These are phyloP conservation scores for Coemansia sp. DNA, from an alignment of 192 early-diverging fungal species.

Conservation along the genomic window DNA sequence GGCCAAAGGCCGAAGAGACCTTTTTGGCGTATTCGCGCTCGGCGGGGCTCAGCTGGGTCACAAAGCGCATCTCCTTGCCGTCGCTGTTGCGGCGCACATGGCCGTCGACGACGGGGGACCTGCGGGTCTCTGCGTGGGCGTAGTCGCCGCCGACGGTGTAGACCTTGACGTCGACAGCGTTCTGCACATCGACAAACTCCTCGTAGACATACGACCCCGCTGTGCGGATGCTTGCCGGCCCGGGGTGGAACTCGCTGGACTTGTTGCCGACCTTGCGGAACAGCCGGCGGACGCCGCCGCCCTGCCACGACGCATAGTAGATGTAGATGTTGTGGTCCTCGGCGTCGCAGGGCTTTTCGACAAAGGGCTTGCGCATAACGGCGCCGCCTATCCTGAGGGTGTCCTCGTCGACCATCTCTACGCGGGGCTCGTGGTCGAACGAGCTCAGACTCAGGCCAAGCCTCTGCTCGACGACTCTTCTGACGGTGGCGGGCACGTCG, in stretches of 20 bases:
- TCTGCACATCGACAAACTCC: slow-evolving; percentile 90
- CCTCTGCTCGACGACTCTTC: slow-evolving; percentile 55
- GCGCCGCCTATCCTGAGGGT: slow-evolving; percentile 67
- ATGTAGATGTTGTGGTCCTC: slow-evolving; percentile 98
- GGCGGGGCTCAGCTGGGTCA: slow-evolving; percentile 70
- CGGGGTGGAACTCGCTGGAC: slow-evolving; percentile 82
- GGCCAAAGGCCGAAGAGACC: slow-evolving; percentile 81
- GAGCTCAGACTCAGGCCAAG: slow-evolving; percentile 53
- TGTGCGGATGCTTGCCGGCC: slow-evolving; percentile 61
- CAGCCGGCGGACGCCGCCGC: slow-evolving; percentile 77
- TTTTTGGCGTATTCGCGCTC: slow-evolving; percentile 75
- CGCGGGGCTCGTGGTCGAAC: slow-evolving; percentile 10
- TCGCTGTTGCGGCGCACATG: slow-evolving; percentile 92
- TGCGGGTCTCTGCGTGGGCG: slow-evolving; percentile 93
- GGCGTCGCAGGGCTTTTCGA: slow-evolving; percentile 94
- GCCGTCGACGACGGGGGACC: slow-evolving; percentile 95
- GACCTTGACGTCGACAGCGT: slow-evolving; percentile 95
- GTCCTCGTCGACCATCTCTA: slow-evolving; percentile 58
- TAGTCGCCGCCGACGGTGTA: slow-evolving; percentile 91
- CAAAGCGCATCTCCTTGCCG: slow-evolving; percentile 95
- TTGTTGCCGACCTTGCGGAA: slow-evolving; percentile 94
- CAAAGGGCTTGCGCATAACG: slow-evolving; percentile 86
- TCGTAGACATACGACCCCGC: slow-evolving; percentile 92
- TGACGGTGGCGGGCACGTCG: slow-evolving; percentile 54
- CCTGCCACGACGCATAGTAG: slow-evolving; percentile 77